A percentile compares a stretch with the other conserved stretches of the same genome.
Conservation (phyloP, 2,329 filamentous ascomycete species). For the Verticillium dahliae region DNA sequence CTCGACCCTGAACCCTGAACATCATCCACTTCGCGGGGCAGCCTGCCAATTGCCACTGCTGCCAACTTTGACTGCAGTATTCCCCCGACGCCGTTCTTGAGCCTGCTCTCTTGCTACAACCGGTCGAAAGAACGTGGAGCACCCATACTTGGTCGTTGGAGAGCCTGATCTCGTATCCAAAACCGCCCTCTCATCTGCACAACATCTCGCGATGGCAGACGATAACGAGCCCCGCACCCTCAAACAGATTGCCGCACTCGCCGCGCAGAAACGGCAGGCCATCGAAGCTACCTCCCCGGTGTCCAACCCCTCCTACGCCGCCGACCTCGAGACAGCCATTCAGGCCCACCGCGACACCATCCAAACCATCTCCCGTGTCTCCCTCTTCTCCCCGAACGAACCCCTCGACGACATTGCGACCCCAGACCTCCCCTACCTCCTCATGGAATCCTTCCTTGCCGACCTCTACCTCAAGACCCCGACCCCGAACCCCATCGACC, state of each 20-base stretch:
- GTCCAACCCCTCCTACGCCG: slow-evolving; percentile 50
- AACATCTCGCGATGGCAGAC: slow-evolving; percentile 18
- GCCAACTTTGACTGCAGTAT: neutral
- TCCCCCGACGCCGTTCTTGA: neutral
- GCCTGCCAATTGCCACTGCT: neutral
- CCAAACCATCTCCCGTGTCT: slow-evolving; percentile 60
- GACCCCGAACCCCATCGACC: slow-evolving; percentile 42
- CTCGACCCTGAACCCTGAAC: neutral
- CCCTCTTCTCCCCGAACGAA: slow-evolving; percentile 89
- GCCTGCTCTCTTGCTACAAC: no score
- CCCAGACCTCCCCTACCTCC: slow-evolving; percentile 77
- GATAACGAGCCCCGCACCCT: slow-evolving; percentile 42
- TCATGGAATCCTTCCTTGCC: slow-evolving; percentile 70
- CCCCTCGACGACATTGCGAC: slow-evolving; percentile 80
- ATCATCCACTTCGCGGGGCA: neutral
- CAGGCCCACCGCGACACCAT: slow-evolving; percentile 68
- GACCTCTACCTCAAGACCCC: slow-evolving; percentile 69
- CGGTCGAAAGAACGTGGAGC: neutral
- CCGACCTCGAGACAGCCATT: slow-evolving; percentile 61
- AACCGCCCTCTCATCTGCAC: neutral
- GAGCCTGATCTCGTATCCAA: neutral
- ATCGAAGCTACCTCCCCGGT: slow-evolving; percentile 55
- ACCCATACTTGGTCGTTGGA: no score
- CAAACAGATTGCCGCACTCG: slow-evolving; percentile 40
- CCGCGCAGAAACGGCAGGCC: slow-evolving; percentile 43